Percentiles rank a stretch among this genome's conserved stretches.
These are phyloP conservation scores for Cercospora beticola DNA, from an alignment of 2,329 filamentous ascomycete species.

Conservation along the genomic window DNA sequence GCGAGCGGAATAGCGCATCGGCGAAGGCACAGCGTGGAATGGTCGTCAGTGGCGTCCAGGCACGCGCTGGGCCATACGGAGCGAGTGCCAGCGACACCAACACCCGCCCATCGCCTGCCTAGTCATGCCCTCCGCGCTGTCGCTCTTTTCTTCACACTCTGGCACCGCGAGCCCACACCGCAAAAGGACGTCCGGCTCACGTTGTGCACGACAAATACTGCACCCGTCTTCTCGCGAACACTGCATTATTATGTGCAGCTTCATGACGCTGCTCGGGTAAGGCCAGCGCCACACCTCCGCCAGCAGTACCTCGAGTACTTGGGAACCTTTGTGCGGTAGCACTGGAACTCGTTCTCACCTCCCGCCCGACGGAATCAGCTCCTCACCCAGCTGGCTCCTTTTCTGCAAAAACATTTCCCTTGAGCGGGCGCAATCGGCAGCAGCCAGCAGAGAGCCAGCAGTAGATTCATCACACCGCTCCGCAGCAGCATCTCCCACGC, in stretches of 20 bases:
- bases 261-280: background rate
- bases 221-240: background rate
- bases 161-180: background rate
- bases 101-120: background rate
- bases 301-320: background rate
- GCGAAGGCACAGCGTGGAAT: constrained; percentile 1
- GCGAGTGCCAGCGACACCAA: background rate
- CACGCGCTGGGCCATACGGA: constrained; percentile 4
- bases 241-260: background rate
- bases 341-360: background rate
- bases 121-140: background rate
- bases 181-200: background rate
- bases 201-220: background rate
- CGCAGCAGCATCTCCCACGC: background rate
- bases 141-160: background rate
- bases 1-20: background rate
- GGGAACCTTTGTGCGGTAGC: background rate
- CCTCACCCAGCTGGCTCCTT: background rate
- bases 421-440: background rate
- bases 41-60: constrained; percentile 13
- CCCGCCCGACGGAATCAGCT: background rate
- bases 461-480: background rate
- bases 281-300: background rate
- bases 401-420: background rate
- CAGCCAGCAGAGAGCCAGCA: background rate